These are phyloP conservation scores for Silene vulgaris DNA, from an alignment of 179 eudicot genomes.

Conservation along the genomic window DNA sequence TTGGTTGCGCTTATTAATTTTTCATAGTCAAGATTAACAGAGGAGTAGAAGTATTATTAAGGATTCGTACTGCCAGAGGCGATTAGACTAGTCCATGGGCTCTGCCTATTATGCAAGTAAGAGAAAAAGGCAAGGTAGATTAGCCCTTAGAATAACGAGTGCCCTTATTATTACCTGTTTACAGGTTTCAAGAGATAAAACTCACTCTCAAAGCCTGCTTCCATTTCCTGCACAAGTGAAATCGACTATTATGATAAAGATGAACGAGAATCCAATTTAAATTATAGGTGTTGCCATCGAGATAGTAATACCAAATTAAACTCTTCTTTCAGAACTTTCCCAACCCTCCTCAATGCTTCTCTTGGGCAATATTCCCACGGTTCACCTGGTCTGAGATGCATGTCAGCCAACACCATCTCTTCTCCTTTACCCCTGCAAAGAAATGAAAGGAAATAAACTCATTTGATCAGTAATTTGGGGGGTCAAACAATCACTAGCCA, in stretches of 20 bases:
- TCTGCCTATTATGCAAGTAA: neutral
- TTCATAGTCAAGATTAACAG: neutral
- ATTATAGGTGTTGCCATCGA: neutral
- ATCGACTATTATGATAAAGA: slow-evolving; percentile 16
- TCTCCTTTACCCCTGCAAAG: slow-evolving; percentile 59
- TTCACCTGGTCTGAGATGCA: slow-evolving; percentile 76
- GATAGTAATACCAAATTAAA: slow-evolving; percentile 68
- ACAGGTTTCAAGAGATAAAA: slow-evolving; percentile 66
- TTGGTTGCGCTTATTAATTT: neutral
- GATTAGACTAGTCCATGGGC: neutral
- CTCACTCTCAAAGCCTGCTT: slow-evolving; percentile 94
- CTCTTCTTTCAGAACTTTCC: slow-evolving; percentile 74
- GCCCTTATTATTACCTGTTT: slow-evolving; percentile 39
- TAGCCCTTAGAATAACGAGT: no score
- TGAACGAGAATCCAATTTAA: neutral
- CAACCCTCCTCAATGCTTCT: slow-evolving; percentile 67
- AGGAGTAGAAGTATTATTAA: slow-evolving; percentile 12
- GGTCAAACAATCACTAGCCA: neutral
- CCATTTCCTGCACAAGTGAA: slow-evolving; percentile 57
- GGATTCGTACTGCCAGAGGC: no score
- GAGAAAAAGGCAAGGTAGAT: neutral
- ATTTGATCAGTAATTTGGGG: neutral
- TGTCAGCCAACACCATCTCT: slow-evolving; percentile 92
- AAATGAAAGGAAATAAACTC: slow-evolving; percentile 17
- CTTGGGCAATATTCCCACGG: slow-evolving; percentile 98